Conservation (phyloP, 495 filamentous ascomycete species). For the Xylona heveae region DNA sequence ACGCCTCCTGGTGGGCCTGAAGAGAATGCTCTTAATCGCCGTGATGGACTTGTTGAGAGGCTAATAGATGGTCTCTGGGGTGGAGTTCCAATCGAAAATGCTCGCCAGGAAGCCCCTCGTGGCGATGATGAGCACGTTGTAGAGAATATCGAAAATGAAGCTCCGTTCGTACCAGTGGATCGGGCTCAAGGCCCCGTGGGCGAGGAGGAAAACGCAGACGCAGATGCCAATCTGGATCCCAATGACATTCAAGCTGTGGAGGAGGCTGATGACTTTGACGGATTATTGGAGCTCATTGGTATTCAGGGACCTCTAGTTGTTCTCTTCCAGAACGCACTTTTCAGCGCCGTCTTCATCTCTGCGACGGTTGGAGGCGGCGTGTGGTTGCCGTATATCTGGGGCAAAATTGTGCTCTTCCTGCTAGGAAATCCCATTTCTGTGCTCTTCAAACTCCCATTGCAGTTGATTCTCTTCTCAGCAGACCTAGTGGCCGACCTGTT, state of each 20-base stretch:
- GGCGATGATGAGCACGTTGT: slow-evolving; percentile 36
- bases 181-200: slow-evolving; percentile 9
- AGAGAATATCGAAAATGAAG: slow-evolving; percentile 33
- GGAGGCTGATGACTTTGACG: slow-evolving; percentile 92
- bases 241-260: slow-evolving; percentile 44
- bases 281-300: slow-evolving; percentile 85
- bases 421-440: slow-evolving; percentile 56
- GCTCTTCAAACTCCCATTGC: slow-evolving; percentile 45
- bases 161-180: slow-evolving; percentile 37
- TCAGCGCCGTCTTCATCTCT: slow-evolving; percentile 76
- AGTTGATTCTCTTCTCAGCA: slow-evolving; percentile 42
- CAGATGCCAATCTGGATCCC: slow-evolving; percentile 28
- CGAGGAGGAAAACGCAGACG: slow-evolving; percentile 9
- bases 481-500: slow-evolving; percentile 46
- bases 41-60: slow-evolving; percentile 3
- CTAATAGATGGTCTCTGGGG: slow-evolving; percentile 41
- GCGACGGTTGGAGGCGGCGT: slow-evolving; percentile 66
- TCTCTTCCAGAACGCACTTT: slow-evolving; percentile 82
- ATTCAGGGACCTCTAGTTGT: slow-evolving; percentile 86
- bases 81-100: slow-evolving; percentile 21
- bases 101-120: slow-evolving; percentile 14
- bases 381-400: slow-evolving; percentile 79
- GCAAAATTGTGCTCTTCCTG: slow-evolving; percentile 60
- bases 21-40: too few relatives aligned
- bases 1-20: not conserved